A percentile compares a stretch with the other conserved stretches of the same genome.
phyloP scores from a whole-genome alignment of 75 land plant species.

The Larix kaempferi region DNA sequence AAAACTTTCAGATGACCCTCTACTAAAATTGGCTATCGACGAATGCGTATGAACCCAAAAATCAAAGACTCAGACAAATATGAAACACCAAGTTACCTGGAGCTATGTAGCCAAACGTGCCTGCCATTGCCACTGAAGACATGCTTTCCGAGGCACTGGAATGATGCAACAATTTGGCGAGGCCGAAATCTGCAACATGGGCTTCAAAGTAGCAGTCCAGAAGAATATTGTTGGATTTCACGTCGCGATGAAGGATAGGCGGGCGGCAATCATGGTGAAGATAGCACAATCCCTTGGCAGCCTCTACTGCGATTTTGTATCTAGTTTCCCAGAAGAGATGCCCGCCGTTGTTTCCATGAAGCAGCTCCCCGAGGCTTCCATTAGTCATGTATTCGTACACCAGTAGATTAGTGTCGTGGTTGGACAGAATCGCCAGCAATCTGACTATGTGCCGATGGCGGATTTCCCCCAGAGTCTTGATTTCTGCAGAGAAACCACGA shows the following conservation, averaged over 20 bases:
- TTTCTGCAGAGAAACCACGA: constrained; percentile 64
- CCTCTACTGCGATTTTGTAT: constrained; percentile 63
- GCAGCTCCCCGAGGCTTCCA: constrained; percentile 65
- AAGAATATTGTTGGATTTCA: constrained; percentile 75
- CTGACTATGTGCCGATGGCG: constrained; percentile 74
- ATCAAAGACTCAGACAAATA: too few species aligned
- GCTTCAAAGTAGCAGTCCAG: constrained; percentile 59
- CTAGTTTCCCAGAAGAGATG: constrained; percentile 51
- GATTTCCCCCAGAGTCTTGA: constrained; percentile 65
- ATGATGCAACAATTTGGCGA: constrained; percentile 65
- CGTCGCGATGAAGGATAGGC: constrained; percentile 70
- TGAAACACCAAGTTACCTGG: constrained; percentile 39
- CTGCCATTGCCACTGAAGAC: constrained; percentile 76
- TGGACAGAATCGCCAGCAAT: constrained; percentile 59
- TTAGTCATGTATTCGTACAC: constrained; percentile 76
- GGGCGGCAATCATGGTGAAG: constrained; percentile 83
- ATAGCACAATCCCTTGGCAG: constrained; percentile 65
- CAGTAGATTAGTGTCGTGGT: constrained; percentile 55
- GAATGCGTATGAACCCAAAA: too few species aligned
- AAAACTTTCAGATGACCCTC: too few species aligned
- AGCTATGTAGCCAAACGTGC: constrained; percentile 86
- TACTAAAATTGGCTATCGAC: too few species aligned
- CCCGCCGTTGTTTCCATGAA: constrained; percentile 62
- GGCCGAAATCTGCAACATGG: constrained; percentile 63
- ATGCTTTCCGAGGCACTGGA: constrained; percentile 58